Conservation (phyloP, 768 basidiomycete species). For the Kwoniella bestiolae region DNA sequence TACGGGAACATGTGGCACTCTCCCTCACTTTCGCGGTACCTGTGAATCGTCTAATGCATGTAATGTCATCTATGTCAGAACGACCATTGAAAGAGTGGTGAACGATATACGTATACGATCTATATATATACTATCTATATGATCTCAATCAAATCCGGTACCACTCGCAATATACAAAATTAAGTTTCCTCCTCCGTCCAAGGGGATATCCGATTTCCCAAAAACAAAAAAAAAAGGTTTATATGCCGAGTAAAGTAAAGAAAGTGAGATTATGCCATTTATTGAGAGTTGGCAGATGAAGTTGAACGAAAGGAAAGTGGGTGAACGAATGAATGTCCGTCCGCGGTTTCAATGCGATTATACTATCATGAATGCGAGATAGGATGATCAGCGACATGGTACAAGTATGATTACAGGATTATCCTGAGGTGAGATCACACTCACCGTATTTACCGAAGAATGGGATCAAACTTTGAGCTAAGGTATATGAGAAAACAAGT, state of each 20-base stretch:
- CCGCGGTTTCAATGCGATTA: slow-evolving; percentile 3
- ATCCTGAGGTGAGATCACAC: no score
- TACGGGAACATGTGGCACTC: neutral
- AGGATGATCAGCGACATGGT: no score
- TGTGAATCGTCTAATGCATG: neutral
- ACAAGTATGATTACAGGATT: no score
- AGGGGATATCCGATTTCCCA: neutral
- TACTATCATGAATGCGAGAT: neutral
- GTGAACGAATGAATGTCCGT: no score
- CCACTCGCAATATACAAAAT: slow-evolving; percentile 7
- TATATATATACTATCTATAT: slow-evolving; percentile 9
- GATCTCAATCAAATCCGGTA: no score
- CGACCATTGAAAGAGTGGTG: slow-evolving; percentile 3
- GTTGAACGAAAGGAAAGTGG: no score
- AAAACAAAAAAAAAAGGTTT: neutral
- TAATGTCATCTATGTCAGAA: neutral
- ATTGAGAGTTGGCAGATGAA: no score
- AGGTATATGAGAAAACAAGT: slow-evolving; percentile 96
- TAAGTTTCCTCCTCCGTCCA: neutral
- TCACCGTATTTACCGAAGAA: slow-evolving; percentile 77
- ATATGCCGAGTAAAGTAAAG: no score
- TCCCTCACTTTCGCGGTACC: no score
- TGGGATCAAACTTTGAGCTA: slow-evolving; percentile 94
- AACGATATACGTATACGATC: neutral
- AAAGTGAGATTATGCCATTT: no score